Percentiles rank a stretch among this genome's conserved stretches.
Evolutionary conservation across 106 monocot genomes (phyloP).

Genomic region (Acorus gramineus): DNA sequence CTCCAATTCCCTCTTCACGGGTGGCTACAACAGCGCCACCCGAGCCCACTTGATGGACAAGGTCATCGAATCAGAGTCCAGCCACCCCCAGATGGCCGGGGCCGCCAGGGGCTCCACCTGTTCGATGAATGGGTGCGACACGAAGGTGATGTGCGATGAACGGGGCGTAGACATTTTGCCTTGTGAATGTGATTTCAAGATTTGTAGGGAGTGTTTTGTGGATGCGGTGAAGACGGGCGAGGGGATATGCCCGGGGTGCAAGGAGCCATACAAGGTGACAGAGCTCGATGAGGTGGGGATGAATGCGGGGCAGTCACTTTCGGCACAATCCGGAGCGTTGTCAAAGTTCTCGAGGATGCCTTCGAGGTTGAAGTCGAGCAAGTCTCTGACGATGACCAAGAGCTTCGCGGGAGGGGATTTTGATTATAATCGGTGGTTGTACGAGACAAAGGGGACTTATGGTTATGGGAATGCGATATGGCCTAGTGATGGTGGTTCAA

Average conservation of each 20-base stretch:
- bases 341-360: slow-evolving; percentile 21
- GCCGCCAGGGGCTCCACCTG: slow-evolving; percentile 42
- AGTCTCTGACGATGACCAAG: slow-evolving; percentile 13
- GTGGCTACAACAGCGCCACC: slow-evolving; percentile 3
- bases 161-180: slow-evolving; percentile 50
- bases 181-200: slow-evolving; percentile 88
- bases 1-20: slow-evolving; percentile 37
- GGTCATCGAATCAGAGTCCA: slow-evolving; percentile 36
- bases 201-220: slow-evolving; percentile 66
- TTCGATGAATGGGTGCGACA: slow-evolving; percentile 61
- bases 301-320: slow-evolving; percentile 10
- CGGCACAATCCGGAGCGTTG: slow-evolving; percentile 8
- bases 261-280: slow-evolving; percentile 65
- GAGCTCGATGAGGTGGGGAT: slow-evolving; percentile 34
- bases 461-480: slow-evolving; percentile 47
- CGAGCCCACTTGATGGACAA: slow-evolving; percentile 49
- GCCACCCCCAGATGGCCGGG: slow-evolving; percentile 53
- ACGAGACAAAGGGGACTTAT: slow-evolving; percentile 5
- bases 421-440: slow-evolving; percentile 43
- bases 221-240: slow-evolving; percentile 58
- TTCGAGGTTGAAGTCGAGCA: slow-evolving; percentile 23
- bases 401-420: slow-evolving; percentile 13
- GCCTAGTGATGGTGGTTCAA: slow-evolving; percentile 18
- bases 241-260: slow-evolving; percentile 72
- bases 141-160: slow-evolving; percentile 50